Percentiles rank a stretch among this genome's conserved stretches.
phyloP scores from a whole-genome alignment of 768 basidiomycete species.

The Pleurotus sapidus region DNA sequence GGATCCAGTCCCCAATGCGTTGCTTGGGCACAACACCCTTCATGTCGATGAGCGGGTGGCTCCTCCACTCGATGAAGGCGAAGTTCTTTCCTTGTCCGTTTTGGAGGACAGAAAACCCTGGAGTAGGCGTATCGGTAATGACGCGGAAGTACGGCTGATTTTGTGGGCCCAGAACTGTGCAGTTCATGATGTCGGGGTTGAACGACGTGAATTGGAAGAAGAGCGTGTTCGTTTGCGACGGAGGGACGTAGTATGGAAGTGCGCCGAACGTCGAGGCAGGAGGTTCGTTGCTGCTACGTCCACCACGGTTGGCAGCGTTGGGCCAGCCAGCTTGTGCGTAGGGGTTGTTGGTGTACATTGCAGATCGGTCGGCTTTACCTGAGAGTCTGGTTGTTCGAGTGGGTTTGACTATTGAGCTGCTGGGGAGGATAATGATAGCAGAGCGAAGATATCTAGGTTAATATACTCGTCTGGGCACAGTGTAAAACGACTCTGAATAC shows the following conservation, averaged over 20 bases:
- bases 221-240: conserved; percentile 28
- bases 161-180: conserved; percentile 35
- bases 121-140: conserved; percentile 29
- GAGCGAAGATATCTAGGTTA: not conserved
- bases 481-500: not conserved
- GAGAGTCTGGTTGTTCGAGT: not conserved
- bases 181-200: conserved; percentile 32
- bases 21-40: conserved; percentile 28
- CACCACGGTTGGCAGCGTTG: conserved; percentile 20
- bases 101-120: conserved; percentile 34
- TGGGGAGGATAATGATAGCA: not conserved
- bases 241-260: conserved; percentile 48
- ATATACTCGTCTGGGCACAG: not conserved
- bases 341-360: conserved; percentile 26
- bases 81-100: conserved; percentile 31
- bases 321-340: conserved; percentile 19
- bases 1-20: conserved; percentile 36
- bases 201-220: conserved; percentile 45
- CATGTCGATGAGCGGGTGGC: conserved; percentile 30
- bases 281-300: conserved; percentile 15
- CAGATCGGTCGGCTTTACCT: not conserved
- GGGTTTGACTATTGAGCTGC: not conserved
- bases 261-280: conserved; percentile 61
- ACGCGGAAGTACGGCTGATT: conserved; percentile 36
- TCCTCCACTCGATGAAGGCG: conserved; percentile 39